These are phyloP conservation scores for Eucalyptus sp. DNA, from an alignment of 345 rosid genomes.

Conservation along the genomic window DNA sequence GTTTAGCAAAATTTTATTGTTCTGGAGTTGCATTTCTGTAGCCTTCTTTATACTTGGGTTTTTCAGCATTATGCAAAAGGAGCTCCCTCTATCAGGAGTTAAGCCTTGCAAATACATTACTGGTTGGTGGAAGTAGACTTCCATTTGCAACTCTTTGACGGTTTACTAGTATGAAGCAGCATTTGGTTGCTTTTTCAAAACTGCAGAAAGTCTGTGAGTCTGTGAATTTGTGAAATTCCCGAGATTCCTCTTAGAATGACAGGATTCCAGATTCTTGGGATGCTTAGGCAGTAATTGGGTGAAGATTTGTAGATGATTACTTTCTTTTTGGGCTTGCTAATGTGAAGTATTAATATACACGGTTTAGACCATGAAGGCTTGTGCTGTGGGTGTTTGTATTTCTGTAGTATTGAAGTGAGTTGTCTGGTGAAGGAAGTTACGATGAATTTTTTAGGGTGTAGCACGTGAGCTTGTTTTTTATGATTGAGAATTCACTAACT, in stretches of 20 bases:
- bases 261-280: neutral
- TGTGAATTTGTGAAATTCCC: neutral
- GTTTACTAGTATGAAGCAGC: neutral
- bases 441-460: neutral
- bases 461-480: neutral
- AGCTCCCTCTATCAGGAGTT: neutral
- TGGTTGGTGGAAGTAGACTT: neutral
- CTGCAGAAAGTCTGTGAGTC: neutral
- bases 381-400: neutral
- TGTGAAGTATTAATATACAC: neutral
- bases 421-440: neutral
- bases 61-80: neutral
- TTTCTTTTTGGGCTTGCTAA: neutral
- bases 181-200: neutral
- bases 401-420: neutral
- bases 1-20: neutral
- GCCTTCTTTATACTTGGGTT: neutral
- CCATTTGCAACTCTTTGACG: neutral
- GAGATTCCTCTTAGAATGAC: neutral
- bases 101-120: neutral
- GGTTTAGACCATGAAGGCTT: neutral
- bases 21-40: neutral
- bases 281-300: neutral
- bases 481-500: neutral
- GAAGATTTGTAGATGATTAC: neutral